These are phyloP conservation scores for Thozetella sp. DNA, from an alignment of 495 filamentous ascomycete species.

Conservation along the genomic window DNA sequence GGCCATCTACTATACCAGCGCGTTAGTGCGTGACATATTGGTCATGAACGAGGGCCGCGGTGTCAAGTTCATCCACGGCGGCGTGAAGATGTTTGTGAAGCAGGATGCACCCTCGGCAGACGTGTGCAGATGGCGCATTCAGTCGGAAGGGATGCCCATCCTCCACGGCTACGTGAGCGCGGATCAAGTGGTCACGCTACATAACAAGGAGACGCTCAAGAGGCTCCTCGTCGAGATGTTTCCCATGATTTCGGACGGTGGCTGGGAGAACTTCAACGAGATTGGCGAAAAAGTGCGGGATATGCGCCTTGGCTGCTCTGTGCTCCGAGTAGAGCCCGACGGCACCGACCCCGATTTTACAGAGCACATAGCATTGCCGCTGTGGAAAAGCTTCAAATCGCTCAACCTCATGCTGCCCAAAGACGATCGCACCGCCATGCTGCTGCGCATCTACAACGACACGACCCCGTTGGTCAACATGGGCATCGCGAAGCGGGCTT, in stretches of 20 bases:
- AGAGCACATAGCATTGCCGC: constrained; percentile 82
- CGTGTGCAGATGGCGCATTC: constrained; percentile 91
- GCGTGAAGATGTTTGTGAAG: constrained; percentile 98
- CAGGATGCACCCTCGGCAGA: constrained; percentile 86
- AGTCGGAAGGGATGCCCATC: constrained; percentile 88
- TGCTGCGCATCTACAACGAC: constrained; percentile 89
- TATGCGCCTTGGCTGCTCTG: constrained; percentile 88
- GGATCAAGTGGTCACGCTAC: constrained; percentile 71
- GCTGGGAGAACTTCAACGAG: constrained; percentile 78
- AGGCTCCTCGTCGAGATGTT: constrained; percentile 93
- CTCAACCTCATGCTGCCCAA: constrained; percentile 97
- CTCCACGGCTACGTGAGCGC: constrained; percentile 86
- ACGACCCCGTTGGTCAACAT: constrained; percentile 68
- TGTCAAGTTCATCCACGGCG: constrained; percentile 94
- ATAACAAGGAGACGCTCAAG: constrained; percentile 73
- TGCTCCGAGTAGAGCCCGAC: constrained; percentile 77
- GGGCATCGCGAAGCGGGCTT: constrained; percentile 44
- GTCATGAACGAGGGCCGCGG: constrained; percentile 80
- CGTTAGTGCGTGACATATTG: constrained; percentile 82
- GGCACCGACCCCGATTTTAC: constrained; percentile 69
- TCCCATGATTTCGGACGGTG: constrained; percentile 70
- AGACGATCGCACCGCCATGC: constrained; percentile 90
- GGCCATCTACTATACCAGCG: constrained; percentile 92
- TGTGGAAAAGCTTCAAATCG: constrained; percentile 86
- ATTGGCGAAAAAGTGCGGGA: constrained; percentile 82